A percentile compares a stretch with the other conserved stretches of the same genome.
Evolutionary conservation across 208 protist species (phyloP).

Genomic region (Giardia muris): DNA sequence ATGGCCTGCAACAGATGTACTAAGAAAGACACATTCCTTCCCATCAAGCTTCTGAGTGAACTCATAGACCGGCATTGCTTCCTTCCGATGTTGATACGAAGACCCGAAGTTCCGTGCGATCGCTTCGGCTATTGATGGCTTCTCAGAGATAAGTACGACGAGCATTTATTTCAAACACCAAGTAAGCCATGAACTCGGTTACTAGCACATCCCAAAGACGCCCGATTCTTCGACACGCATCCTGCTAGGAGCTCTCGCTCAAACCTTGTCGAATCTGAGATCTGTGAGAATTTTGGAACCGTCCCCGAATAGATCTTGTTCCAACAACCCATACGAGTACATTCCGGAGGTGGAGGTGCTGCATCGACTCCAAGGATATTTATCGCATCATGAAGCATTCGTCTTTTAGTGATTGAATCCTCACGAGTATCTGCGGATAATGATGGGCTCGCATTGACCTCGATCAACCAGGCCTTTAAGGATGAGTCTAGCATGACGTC

Average conservation of each 20-base stretch:
- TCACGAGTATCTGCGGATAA: conserved; percentile 65
- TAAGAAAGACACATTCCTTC: too few relatives aligned
- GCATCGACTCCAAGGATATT: conserved; percentile 32
- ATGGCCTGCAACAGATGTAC: conserved; percentile 39
- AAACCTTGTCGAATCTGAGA: not conserved
- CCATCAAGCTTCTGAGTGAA: conserved; percentile 20
- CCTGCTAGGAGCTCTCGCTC: not conserved
- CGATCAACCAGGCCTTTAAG: conserved; percentile 57
- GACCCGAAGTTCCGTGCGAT: conserved; percentile 17
- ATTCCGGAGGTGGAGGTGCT: not conserved
- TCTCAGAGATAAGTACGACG: conserved; percentile 37
- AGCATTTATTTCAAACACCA: not conserved
- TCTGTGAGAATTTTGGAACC: not conserved
- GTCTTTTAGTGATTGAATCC: conserved; percentile 77
- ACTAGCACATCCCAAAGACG: not conserved
- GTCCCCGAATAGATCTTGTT: not conserved
- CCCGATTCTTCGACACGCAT: not conserved
- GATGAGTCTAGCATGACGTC: conserved; percentile 54
- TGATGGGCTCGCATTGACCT: conserved; percentile 59
- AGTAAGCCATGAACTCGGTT: not conserved
- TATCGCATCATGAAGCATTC: conserved; percentile 63
- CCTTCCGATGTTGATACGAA: too few relatives aligned
- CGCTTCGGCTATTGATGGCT: conserved; percentile 35
- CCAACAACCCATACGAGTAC: not conserved
- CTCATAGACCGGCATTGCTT: not conserved